A percentile compares a stretch with the other conserved stretches of the same genome.
Conservation (phyloP, 202 grass and related monocot species). For the Dendrocalamus latiflorus region DNA sequence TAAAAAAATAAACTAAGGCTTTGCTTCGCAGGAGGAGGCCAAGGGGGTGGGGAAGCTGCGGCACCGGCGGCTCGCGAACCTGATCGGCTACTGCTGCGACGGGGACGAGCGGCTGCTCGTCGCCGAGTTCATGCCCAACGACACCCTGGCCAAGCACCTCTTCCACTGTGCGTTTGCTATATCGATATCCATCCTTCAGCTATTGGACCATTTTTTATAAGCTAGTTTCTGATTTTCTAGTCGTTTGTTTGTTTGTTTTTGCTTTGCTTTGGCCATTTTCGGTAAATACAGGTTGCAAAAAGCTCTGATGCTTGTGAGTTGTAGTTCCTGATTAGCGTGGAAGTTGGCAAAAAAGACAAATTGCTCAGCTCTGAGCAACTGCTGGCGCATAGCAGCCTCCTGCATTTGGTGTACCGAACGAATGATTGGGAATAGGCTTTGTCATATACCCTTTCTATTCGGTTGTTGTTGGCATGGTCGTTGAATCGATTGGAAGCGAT, state of each 20-base stretch:
- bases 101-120: constrained; percentile 95
- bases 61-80: constrained; percentile 69
- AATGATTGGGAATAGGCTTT: too few species aligned
- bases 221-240: background rate
- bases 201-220: background rate
- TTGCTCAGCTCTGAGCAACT: constrained; percentile 4
- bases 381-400: constrained; percentile 9
- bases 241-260: background rate
- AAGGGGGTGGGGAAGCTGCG: constrained; percentile 79
- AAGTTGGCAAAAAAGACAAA: constrained; percentile 12
- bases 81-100: constrained; percentile 97
- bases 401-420: too few species aligned
- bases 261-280: background rate
- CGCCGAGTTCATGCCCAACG: constrained; percentile 95
- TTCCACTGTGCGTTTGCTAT: constrained; percentile 71
- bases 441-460: too few species aligned
- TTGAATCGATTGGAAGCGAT: background rate
- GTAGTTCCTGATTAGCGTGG: background rate
- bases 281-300: background rate
- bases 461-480: background rate
- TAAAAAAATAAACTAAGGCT: too few species aligned
- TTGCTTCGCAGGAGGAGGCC: constrained; percentile 77
- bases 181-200: background rate
- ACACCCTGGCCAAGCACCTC: constrained; percentile 90
- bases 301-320: background rate